These are phyloP conservation scores for Phytophthora rubi DNA, from an alignment of 352 stramenopile genomes.

Conservation along the genomic window DNA sequence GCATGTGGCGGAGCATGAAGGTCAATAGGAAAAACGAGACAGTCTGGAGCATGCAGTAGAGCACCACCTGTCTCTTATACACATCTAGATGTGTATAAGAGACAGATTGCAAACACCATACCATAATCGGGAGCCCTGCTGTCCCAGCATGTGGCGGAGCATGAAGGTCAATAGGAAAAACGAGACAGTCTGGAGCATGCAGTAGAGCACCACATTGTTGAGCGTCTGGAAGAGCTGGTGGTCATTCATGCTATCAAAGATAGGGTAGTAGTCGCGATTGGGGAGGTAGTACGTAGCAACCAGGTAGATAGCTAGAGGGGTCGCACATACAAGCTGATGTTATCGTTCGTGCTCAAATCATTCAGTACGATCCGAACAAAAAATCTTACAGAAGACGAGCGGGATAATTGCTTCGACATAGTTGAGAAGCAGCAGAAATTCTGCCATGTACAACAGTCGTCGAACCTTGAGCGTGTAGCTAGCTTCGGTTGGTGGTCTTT, in stretches of 20 bases:
- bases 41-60: conserved; percentile 10
- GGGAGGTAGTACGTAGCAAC: conserved; percentile 8
- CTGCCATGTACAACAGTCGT: not conserved
- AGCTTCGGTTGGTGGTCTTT: not conserved
- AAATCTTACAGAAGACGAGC: not conserved
- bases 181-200: conserved; percentile 4
- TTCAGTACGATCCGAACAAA: not conserved
- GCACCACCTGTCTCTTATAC: no score
- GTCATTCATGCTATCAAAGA: not conserved
- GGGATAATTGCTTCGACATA: not conserved
- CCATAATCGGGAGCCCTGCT: no score
- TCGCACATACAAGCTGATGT: not conserved
- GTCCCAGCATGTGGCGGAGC: conserved; percentile 7
- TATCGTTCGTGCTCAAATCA: not conserved
- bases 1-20: not conserved
- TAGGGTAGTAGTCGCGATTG: conserved; percentile 20
- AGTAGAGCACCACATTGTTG: conserved; percentile 10
- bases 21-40: conserved; percentile 5
- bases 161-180: not conserved
- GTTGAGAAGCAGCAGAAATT: not conserved
- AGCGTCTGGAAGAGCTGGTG: conserved; percentile 8
- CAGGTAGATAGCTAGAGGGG: conserved; percentile 8
- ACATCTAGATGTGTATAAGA: no score
- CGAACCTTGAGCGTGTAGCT: not conserved
- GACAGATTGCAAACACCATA: no score